Evolutionary conservation across 768 basidiomycete species (phyloP).

Genomic region (Daedaleopsis nitida): DNA sequence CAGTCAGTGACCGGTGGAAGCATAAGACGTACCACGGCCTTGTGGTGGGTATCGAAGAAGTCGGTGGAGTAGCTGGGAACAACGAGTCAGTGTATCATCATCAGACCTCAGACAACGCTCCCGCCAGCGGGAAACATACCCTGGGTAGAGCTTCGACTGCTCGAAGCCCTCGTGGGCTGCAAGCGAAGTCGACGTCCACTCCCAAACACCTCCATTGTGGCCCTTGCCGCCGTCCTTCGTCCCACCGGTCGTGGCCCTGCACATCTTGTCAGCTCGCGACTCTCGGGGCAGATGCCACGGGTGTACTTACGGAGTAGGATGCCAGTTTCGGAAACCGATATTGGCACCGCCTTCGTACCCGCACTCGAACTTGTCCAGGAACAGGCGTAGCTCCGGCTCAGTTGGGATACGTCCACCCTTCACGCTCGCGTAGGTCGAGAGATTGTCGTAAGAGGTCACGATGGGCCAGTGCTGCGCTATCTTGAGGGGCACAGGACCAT

Average conservation of each 20-base stretch:
- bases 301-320: slow-evolving; percentile 78
- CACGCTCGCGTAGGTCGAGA: slow-evolving; percentile 78
- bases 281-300: not conserved
- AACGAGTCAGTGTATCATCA: not conserved
- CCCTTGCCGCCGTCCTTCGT: slow-evolving; percentile 55
- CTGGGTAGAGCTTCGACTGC: slow-evolving; percentile 82
- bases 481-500: slow-evolving; percentile 79
- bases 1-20: not conserved
- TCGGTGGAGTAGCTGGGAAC: slow-evolving; percentile 73
- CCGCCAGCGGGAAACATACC: slow-evolving; percentile 43
- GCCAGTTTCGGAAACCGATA: slow-evolving; percentile 90
- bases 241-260: slow-evolving; percentile 69
- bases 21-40: slow-evolving; percentile 72
- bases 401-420: slow-evolving; percentile 95
- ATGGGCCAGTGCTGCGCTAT: slow-evolving; percentile 87
- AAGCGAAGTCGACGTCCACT: slow-evolving; percentile 90
- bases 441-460: slow-evolving; percentile 71
- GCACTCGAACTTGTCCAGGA: slow-evolving; percentile 71
- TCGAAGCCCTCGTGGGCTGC: slow-evolving; percentile 74
- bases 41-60: slow-evolving; percentile 89
- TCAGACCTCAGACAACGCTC: not conserved
- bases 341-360: slow-evolving; percentile 82
- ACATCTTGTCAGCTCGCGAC: slow-evolving; percentile 1
- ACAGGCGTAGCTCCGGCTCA: slow-evolving; percentile 81
- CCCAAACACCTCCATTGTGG: slow-evolving; percentile 96